Conservation (phyloP, 2,329 filamentous ascomycete genomes). For the Botrytis squamosa region DNA sequence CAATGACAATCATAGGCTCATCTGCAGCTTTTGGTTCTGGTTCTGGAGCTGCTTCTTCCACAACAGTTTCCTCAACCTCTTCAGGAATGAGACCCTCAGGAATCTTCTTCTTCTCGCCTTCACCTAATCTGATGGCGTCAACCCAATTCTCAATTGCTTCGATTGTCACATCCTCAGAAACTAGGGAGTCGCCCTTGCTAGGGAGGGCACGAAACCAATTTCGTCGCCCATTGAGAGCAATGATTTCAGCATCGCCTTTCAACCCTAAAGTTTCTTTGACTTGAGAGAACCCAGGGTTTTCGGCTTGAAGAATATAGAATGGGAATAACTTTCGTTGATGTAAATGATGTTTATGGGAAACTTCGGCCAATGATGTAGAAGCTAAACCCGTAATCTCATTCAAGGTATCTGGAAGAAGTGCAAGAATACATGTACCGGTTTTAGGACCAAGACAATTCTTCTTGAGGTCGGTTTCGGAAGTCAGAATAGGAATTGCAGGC, state of each 20-base stretch:
- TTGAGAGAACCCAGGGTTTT: constrained; percentile 54
- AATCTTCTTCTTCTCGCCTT: constrained; percentile 75
- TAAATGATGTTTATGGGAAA: constrained; percentile 72
- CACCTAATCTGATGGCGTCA: constrained; percentile 85
- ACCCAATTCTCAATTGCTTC: constrained; percentile 79
- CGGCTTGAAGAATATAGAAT: constrained; percentile 70
- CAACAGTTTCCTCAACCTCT: constrained; percentile 47
- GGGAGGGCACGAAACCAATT: constrained; percentile 78
- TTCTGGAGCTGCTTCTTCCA: constrained; percentile 38
- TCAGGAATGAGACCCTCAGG: constrained; percentile 58
- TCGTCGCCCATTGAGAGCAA: constrained; percentile 82
- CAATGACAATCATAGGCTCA: constrained; percentile 13
- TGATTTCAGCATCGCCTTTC: constrained; percentile 61
- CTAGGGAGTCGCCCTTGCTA: constrained; percentile 28
- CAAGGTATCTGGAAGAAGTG: constrained; percentile 57
- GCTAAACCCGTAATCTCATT: constrained; percentile 48
- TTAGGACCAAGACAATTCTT: constrained; percentile 72
- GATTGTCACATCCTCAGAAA: constrained; percentile 50
- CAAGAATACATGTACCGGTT: constrained; percentile 80
- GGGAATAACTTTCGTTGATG: constrained; percentile 73
- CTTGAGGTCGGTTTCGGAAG: constrained; percentile 61
- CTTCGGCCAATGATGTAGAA: constrained; percentile 64
- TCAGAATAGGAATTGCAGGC: constrained; percentile 66
- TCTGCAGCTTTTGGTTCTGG: constrained; percentile 25
- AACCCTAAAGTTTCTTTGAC: constrained; percentile 65